A percentile compares a stretch with the other conserved stretches of the same genome.
Conservation (phyloP, 495 filamentous ascomycete genomes). For the Hyaloscypha bicolor region DNA sequence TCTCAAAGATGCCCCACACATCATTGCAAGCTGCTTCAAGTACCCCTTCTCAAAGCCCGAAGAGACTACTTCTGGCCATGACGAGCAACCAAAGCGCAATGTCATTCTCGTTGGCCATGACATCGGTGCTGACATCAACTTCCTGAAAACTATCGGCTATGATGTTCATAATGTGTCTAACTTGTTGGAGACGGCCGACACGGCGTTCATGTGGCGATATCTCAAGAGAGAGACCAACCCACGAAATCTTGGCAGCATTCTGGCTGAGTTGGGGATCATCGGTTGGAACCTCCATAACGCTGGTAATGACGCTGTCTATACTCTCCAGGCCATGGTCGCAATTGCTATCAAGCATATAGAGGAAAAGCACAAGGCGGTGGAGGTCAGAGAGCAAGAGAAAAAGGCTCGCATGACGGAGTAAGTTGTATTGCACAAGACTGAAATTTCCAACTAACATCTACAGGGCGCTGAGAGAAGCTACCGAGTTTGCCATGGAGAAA, state of each 20-base stretch:
- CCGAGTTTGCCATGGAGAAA: conserved; percentile 7
- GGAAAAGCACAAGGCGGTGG: conserved; percentile 31
- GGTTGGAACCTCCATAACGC: conserved; percentile 81
- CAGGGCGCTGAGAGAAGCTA: conserved; percentile 19
- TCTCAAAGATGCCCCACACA: conserved; percentile 40
- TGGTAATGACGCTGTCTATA: conserved; percentile 91
- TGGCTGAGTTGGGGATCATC: conserved; percentile 62
- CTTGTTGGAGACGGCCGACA: conserved; percentile 70
- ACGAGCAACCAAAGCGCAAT: conserved; percentile 47
- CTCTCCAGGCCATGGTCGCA: conserved; percentile 72
- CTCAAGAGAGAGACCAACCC: conserved; percentile 49
- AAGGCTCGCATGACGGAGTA: conserved; percentile 18
- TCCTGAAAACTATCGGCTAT: conserved; percentile 63
- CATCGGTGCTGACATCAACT: conserved; percentile 63
- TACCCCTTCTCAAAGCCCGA: conserved; percentile 44
- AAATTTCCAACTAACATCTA: background rate
- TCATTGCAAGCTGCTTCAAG: conserved; percentile 53
- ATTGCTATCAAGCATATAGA: conserved; percentile 55
- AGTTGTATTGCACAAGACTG: background rate
- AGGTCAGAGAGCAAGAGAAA: conserved; percentile 35
- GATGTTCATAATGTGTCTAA: conserved; percentile 52
- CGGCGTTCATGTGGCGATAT: conserved; percentile 64
- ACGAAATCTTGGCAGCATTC: conserved; percentile 59
- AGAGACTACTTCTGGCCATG: conserved; percentile 17
- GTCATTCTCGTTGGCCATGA: conserved; percentile 83